These are phyloP conservation scores for Kockiozyma suomiensis DNA, from an alignment of 805 yeast genomes.

Conservation along the genomic window DNA sequence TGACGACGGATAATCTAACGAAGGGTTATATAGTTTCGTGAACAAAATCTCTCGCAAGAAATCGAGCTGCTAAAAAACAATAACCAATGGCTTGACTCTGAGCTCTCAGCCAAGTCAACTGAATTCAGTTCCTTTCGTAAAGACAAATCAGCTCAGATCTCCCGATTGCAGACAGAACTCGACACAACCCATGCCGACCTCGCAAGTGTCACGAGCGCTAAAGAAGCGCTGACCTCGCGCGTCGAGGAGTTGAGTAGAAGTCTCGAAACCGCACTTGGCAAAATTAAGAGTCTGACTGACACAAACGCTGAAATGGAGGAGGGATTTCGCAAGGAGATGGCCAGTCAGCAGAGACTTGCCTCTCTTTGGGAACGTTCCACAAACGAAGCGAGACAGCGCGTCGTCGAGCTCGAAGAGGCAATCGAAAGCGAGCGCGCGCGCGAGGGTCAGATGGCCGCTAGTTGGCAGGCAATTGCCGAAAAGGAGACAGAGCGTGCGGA, in stretches of 20 bases:
- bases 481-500: slow-evolving; percentile 45
- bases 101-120: slow-evolving; percentile 43
- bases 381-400: slow-evolving; percentile 55
- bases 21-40: slow-evolving; percentile 43
- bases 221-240: slow-evolving; percentile 44
- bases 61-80: slow-evolving; percentile 46
- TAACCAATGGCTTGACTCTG: slow-evolving; percentile 49
- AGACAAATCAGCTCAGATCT: slow-evolving; percentile 42
- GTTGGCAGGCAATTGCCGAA: slow-evolving; percentile 46
- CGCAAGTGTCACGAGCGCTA: slow-evolving; percentile 37
- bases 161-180: slow-evolving; percentile 44
- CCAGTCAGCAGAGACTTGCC: slow-evolving; percentile 62
- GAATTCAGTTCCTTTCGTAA: slow-evolving; percentile 42
- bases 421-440: slow-evolving; percentile 48
- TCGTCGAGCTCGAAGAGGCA: slow-evolving; percentile 55
- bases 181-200: slow-evolving; percentile 45
- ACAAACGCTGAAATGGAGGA: slow-evolving; percentile 50
- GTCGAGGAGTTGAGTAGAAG: slow-evolving; percentile 45
- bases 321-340: slow-evolving; percentile 58
- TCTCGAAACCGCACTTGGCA: slow-evolving; percentile 49
- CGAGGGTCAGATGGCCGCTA: slow-evolving; percentile 45
- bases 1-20: background rate
- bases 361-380: slow-evolving; percentile 59
- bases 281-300: slow-evolving; percentile 54
- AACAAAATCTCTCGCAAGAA: slow-evolving; percentile 49